Base-by-base conservation (phyloP, 768 basidiomycete species). In the Boletus fagicola region DNA sequence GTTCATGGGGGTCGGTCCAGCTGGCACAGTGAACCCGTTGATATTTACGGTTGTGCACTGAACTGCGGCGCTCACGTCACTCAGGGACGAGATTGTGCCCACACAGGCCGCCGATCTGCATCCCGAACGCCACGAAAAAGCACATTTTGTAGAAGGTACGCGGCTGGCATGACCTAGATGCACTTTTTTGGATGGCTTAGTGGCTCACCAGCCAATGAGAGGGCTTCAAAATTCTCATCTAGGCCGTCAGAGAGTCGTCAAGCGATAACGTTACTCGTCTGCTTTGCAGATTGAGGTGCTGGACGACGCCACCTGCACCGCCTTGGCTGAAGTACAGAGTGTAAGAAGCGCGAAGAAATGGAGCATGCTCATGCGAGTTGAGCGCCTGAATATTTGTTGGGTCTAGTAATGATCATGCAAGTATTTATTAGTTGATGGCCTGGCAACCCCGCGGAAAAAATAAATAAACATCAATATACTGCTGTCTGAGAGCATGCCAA, bases 21-120 rank as follows among this genome's bases (percentile, higher is more conserved):
- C 79, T 16, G 84, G 80, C 35, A 85, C 84, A 8, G 79, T 82
- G 68, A 86, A 85, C 13, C 69, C 58, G 43, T 82, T 75, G 65
- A 86, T 79, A 61, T 80, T 80, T 51, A 87, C 80, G 5, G 80
- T 83, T 3, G 76, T 80, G 66, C 86, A 88, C 60, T 74, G 60
- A 30, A 81, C 77, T 22, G 86, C 85, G 52, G 65, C 71, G 39
- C 69, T 62, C 36, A 85, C 80, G 59, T 86, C 83, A 51, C 54
- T 56, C 54, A 84, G 65, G 0, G 83, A 83, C 20, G 76, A 75
- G 62, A 86, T 85, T 0, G 77, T 80, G 18, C 81, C 83, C 2
- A 77, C 78, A 62, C 82, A 83, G 15, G n/a, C n/a, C n/a, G n/a
- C n/a, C n/a, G n/a, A n/a, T n/a, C n/a, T n/a, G n/a, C n/a, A n/a